Percentiles rank a stretch among this genome's conserved stretches.
These are phyloP conservation scores for Gonapodya sp. DNA, from an alignment of 192 early-diverging fungal genomes.

Conservation along the genomic window DNA sequence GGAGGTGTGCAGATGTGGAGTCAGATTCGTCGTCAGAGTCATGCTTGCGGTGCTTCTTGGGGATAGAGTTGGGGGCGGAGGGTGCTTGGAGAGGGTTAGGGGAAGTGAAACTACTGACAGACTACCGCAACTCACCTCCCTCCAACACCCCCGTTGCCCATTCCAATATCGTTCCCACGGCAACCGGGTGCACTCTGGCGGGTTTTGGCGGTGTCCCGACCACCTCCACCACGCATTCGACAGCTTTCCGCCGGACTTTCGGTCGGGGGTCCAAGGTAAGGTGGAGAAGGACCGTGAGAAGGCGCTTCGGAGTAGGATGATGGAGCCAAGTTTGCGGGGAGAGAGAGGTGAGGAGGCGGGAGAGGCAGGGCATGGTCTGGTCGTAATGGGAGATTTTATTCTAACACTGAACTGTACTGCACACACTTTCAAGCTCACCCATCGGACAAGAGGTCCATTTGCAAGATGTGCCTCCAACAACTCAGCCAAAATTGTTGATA, in stretches of 20 bases:
- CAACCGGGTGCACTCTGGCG: constrained; percentile 58
- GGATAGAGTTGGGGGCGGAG: constrained; percentile 14
- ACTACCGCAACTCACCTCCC: not conserved
- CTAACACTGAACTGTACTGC: not conserved
- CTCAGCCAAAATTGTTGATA: constrained; percentile 51
- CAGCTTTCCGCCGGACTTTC: constrained; percentile 81
- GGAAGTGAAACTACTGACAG: not conserved
- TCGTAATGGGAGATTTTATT: not conserved
- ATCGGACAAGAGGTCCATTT: constrained; percentile 69
- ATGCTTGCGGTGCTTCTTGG: constrained; percentile 36
- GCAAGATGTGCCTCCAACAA: constrained; percentile 51
- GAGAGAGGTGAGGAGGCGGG: constrained; percentile 66
- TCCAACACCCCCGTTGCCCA: constrained; percentile 50
- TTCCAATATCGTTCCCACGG: constrained; percentile 42
- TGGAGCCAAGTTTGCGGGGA: constrained; percentile 61
- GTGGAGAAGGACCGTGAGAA: constrained; percentile 62
- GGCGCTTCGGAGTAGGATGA: constrained; percentile 53
- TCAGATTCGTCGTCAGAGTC: constrained; percentile 48
- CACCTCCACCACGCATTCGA: constrained; percentile 66
- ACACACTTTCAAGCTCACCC: constrained; percentile 31
- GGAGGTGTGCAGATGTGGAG: constrained; percentile 14
- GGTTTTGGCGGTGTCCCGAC: constrained; percentile 66
- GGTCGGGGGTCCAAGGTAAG: constrained; percentile 75
- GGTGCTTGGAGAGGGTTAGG: constrained; percentile 9
- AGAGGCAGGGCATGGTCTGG: constrained; percentile 54